Percentiles rank a stretch among this genome's conserved stretches.
These are phyloP conservation scores for Ogataea hybrid DNA, from an alignment of 1,139 yeast genomes.

Conservation along the genomic window DNA sequence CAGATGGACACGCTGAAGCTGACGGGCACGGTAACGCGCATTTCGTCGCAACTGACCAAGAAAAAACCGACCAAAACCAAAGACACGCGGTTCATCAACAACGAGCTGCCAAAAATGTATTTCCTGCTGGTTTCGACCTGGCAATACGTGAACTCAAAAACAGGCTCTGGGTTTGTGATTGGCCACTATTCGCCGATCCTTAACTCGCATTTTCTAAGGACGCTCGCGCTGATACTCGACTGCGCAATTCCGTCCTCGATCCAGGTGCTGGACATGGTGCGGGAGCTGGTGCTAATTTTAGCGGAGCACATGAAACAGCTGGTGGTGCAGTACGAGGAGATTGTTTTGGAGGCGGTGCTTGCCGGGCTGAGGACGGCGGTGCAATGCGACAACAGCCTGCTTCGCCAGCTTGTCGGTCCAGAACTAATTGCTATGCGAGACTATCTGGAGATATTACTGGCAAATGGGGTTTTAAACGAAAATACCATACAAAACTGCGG, in stretches of 20 bases:
- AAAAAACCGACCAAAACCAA: conserved; percentile 24
- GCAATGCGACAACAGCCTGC: neutral
- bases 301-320: conserved; percentile 12
- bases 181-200: conserved; percentile 57
- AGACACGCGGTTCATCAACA: conserved; percentile 42
- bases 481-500: neutral
- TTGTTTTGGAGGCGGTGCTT: conserved; percentile 13
- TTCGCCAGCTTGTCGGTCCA: neutral
- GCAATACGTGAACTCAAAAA: conserved; percentile 39
- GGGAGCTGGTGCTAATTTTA: conserved; percentile 46
- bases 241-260: conserved; percentile 55
- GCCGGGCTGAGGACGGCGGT: conserved; percentile 7
- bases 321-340: conserved; percentile 7
- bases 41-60: conserved; percentile 42
- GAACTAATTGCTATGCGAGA: neutral
- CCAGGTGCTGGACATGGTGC: conserved; percentile 55
- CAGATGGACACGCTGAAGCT: conserved; percentile 16
- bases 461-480: neutral
- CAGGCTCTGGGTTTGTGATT: conserved; percentile 38
- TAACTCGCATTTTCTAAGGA: conserved; percentile 57
- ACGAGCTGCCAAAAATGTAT: conserved; percentile 44
- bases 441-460: conserved; percentile 1
- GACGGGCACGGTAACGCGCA: conserved; percentile 48
- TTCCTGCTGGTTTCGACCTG: conserved; percentile 58
- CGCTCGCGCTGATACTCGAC: conserved; percentile 54